These are phyloP conservation scores for Ambrosiella xylebori DNA, from an alignment of 2,329 filamentous ascomycete genomes.

Conservation along the genomic window DNA sequence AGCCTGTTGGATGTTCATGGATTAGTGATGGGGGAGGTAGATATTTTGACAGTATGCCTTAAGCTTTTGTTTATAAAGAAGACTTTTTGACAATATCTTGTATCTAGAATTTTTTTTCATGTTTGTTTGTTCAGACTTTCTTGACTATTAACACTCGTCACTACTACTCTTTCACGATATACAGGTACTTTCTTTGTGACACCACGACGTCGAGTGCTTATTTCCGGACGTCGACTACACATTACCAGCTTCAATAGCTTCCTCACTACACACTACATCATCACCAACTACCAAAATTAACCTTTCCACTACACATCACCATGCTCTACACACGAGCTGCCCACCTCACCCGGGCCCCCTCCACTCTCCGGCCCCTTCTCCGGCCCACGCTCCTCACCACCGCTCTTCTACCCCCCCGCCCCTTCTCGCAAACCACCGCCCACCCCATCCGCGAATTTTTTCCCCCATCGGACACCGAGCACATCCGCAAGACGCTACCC, in stretches of 20 bases:
- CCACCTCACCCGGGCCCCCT: neutral
- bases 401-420: conserved; percentile 18
- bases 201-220: neutral
- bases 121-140: neutral
- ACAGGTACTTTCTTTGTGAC: too few relatives aligned
- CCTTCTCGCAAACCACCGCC: conserved; percentile 33
- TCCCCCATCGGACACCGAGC: conserved; percentile 40
- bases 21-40: neutral
- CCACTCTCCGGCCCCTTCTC: conserved; percentile 1
- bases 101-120: neutral
- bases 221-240: neutral
- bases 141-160: too few relatives aligned
- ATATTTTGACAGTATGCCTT: neutral
- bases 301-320: neutral
- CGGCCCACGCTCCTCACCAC: conserved; percentile 2
- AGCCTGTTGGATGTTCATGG: neutral
- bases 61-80: neutral
- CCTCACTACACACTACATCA: neutral
- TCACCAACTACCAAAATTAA: neutral
- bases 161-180: too few relatives aligned
- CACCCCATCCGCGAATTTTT: conserved; percentile 41
- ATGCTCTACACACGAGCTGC: conserved; percentile 7
- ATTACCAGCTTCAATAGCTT: neutral
- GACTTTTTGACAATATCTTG: neutral
- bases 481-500: conserved; percentile 44